Evolutionary conservation across 805 yeast genomes (phyloP).

Genomic region (Nakazawaea sp.): DNA sequence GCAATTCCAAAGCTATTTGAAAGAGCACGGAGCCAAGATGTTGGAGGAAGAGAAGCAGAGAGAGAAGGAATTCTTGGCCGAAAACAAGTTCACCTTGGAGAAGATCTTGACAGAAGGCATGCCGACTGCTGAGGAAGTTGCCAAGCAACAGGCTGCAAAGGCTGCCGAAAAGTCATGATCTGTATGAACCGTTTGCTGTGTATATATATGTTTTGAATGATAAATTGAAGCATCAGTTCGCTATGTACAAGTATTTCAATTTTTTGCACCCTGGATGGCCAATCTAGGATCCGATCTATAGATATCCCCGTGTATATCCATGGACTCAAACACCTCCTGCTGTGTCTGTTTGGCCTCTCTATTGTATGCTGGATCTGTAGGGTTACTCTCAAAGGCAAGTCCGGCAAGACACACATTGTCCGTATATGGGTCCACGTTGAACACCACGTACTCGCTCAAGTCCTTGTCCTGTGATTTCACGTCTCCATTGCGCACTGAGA

Average conservation of each 20-base stretch:
- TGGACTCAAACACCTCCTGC: slow-evolving; percentile 19
- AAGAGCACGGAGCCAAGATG: slow-evolving; percentile 56
- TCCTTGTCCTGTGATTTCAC: slow-evolving; percentile 35
- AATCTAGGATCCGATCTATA: slow-evolving; percentile 26
- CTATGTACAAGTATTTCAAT: background rate
- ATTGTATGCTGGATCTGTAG: slow-evolving; percentile 27
- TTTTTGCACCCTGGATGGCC: background rate
- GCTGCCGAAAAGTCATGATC: no score
- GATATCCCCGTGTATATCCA: slow-evolving; percentile 28
- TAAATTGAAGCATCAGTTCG: background rate
- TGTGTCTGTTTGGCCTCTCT: slow-evolving; percentile 20
- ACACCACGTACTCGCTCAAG: slow-evolving; percentile 55
- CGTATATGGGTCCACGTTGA: slow-evolving; percentile 54
- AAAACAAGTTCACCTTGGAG: slow-evolving; percentile 77
- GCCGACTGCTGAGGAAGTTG: slow-evolving; percentile 65
- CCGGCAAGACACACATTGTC: slow-evolving; percentile 57
- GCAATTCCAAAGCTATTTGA: slow-evolving; percentile 59
- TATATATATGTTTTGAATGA: background rate
- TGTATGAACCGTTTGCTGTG: no score
- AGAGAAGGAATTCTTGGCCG: slow-evolving; percentile 75
- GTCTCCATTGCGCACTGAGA: slow-evolving; percentile 36
- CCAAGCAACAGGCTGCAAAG: slow-evolving; percentile 22
- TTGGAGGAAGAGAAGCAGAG: slow-evolving; percentile 80
- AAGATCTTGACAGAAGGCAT: slow-evolving; percentile 79
- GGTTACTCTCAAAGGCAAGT: slow-evolving; percentile 54